These are phyloP conservation scores for Pestalotiopsis sp. DNA, from an alignment of 2,329 filamentous ascomycete species.

Conservation along the genomic window DNA sequence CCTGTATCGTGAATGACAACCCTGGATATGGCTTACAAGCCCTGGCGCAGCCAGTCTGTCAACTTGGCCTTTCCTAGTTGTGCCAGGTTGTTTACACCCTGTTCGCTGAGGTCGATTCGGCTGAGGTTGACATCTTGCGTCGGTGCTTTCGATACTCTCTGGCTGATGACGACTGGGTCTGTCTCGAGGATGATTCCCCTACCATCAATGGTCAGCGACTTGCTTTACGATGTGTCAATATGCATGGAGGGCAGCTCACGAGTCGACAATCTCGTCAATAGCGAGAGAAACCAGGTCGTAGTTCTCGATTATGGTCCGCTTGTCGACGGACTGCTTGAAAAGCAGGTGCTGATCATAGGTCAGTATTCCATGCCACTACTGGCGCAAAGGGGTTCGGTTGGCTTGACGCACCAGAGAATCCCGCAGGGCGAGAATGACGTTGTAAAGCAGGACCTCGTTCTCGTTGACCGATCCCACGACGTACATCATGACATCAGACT, in stretches of 20 bases:
- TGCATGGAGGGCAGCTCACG: conserved; percentile 36
- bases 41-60: conserved; percentile 87
- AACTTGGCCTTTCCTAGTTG: conserved; percentile 92
- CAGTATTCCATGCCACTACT: not conserved
- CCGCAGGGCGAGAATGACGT: conserved; percentile 86
- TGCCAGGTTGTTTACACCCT: conserved; percentile 91
- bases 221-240: not conserved
- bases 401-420: conserved; percentile 76
- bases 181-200: conserved; percentile 92
- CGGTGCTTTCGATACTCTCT: conserved; percentile 89
- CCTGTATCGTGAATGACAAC: not conserved
- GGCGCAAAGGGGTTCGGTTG: conserved; percentile 76
- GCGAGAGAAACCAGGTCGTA: conserved; percentile 94
- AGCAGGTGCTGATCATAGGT: conserved; percentile 1
- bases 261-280: conserved; percentile 93
- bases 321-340: conserved; percentile 87
- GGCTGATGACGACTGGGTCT: conserved; percentile 90
- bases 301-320: conserved; percentile 97
- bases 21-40: conserved; percentile 52
- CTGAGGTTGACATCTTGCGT: conserved; percentile 89
- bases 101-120: conserved; percentile 93
- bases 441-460: conserved; percentile 97
- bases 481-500: conserved; percentile 96
- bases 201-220: not conserved
- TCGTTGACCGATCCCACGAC: conserved; percentile 90